A percentile compares a stretch with the other conserved stretches of the same genome.
Conservation (phyloP, 148 eudicot genomes). For the Vaccinium corymbosum region DNA sequence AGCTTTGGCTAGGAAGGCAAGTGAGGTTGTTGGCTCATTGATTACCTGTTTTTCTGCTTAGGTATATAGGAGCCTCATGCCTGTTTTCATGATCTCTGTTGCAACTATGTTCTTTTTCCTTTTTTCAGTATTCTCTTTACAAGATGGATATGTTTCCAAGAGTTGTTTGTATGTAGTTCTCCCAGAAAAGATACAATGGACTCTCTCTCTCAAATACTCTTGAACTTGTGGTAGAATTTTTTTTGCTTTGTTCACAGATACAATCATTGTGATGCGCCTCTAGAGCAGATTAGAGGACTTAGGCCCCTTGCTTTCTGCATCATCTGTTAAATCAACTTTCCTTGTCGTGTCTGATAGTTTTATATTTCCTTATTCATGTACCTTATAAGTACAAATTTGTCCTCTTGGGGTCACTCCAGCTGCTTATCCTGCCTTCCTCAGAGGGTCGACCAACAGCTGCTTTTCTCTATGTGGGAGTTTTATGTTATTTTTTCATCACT, state of each 20-base stretch:
- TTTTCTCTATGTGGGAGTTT: too few relatives aligned
- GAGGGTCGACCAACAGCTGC: too few relatives aligned
- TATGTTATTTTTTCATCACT: too few relatives aligned
- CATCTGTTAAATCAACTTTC: neutral
- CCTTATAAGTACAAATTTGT: neutral
- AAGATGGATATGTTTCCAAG: neutral
- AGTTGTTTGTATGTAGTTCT: neutral
- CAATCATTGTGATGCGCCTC: neutral
- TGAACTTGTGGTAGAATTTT: neutral
- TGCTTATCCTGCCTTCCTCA: neutral
- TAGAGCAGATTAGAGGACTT: neutral
- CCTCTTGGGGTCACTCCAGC: neutral
- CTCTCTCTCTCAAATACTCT: neutral
- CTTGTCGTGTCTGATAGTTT: conserved; percentile 3
- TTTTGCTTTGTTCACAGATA: neutral
- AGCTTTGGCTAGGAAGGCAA: neutral
- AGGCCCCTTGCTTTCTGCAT: neutral
- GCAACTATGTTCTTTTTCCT: neutral
- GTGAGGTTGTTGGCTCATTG: neutral
- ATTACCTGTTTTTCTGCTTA: neutral
- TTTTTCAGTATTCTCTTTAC: neutral
- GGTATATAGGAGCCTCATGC: neutral
- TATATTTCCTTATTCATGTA: neutral
- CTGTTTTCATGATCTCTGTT: neutral
- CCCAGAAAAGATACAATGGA: neutral